Evolutionary conservation across 2,329 filamentous ascomycete species (phyloP).

Genomic region (Helotiales sp.): DNA sequence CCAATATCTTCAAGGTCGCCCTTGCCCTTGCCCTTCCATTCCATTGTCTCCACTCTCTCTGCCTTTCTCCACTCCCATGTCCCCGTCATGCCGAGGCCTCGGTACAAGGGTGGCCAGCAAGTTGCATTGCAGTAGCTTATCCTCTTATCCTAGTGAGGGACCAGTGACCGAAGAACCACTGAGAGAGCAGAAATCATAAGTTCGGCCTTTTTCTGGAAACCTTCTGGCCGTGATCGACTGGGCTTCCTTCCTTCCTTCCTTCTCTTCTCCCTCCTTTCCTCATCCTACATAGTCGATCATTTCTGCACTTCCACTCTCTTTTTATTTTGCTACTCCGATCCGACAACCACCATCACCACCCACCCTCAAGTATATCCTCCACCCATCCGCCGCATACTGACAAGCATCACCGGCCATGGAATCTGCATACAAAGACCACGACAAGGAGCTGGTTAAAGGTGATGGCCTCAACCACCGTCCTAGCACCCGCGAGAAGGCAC

Average conservation of each 20-base stretch:
- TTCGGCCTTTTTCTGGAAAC: slow-evolving; percentile 9
- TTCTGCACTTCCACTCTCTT: neutral
- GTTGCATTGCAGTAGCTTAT: neutral
- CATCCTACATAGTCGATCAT: neutral
- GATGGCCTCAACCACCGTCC: slow-evolving; percentile 3
- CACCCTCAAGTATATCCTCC: neutral
- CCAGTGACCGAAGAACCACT: neutral
- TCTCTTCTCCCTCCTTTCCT: neutral
- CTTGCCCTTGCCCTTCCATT: too few relatives aligned
- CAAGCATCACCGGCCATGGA: slow-evolving; percentile 6
- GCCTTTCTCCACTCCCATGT: neutral
- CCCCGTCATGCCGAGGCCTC: neutral
- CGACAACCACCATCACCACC: neutral
- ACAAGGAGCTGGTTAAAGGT: neutral
- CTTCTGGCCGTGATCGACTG: slow-evolving; percentile 12
- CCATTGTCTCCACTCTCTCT: neutral
- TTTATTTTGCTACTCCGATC: neutral
- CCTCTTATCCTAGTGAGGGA: neutral
- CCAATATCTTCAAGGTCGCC: neutral
- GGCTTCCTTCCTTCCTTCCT: neutral
- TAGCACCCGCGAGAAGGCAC: slow-evolving; percentile 10
- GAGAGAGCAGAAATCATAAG: neutral
- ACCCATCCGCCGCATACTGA: neutral
- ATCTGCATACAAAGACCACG: neutral
- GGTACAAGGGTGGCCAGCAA: neutral